Evolutionary conservation across 352 stramenopile species (phyloP), one percentile per base, ranked within the genome.

Genomic region (Elongisporangium undulatum): DNA sequence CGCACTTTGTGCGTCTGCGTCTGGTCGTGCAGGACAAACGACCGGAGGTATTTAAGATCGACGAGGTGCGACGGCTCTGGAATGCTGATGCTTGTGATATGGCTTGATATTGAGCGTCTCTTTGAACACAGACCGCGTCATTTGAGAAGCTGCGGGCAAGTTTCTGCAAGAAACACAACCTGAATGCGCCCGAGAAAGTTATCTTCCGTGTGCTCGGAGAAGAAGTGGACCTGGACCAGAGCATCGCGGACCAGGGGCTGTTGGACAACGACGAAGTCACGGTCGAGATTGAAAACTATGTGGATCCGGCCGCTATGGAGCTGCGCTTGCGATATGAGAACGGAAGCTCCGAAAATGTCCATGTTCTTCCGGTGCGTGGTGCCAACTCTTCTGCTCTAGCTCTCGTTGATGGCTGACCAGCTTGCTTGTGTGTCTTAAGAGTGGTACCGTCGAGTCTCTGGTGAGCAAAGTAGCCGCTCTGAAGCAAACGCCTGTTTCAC

Each of bases 21-120:
- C 65, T 92, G 6, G 58, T 89, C 3, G 67, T 86, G 19, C 74
- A 83, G 45, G 75, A 77, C 24, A 74, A 67, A 55, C 73, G 74
- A 13, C 73, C 80, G 0, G 82, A 89, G 61, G 48, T 78, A 6
- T 92, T 90, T 59, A 85, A 79, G 49, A 92, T 92, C 56, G 82
- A 88, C 52, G 66, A 60, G 63, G 82, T 89, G 63, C 22, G 75
- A 69, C 24, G n/a, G 22, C 17, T 53, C 16, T 56, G 26, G 22
- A 51, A 51, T 22, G 23, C 34, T 49, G 16, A 39, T 23, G 21
- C 6, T 51, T 41, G 39, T 51, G 13, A 19, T 21, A 2, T 53
- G 26, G 51, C n/a, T 16, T 7, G 20, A 29, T 55, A 6, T 4
- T 51, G 17, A 23, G 5, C 16, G 51, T 38, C 55, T 8, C 2